Conservation (phyloP, 2,329 filamentous ascomycete genomes). For the Penicillium sp. region DNA sequence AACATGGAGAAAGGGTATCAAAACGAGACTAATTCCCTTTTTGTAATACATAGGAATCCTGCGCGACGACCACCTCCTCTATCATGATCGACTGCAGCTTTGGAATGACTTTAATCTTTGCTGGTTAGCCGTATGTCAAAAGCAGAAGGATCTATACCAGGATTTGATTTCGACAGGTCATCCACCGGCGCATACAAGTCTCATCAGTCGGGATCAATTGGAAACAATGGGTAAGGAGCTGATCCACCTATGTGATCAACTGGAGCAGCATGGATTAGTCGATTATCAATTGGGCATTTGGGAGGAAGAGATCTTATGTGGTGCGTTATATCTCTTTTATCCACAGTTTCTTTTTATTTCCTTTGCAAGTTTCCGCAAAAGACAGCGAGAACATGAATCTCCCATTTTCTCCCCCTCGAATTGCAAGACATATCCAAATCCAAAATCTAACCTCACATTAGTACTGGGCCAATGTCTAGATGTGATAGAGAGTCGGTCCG, state of each 20-base stretch:
- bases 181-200: constrained; percentile 60
- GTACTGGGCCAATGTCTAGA: constrained; percentile 60
- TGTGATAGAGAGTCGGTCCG: constrained; percentile 49
- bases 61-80: constrained; percentile 76
- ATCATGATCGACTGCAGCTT: constrained; percentile 76
- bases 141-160: constrained; percentile 75
- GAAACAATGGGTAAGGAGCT: constrained; percentile 82
- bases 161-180: constrained; percentile 63
- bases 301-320: constrained; percentile 86
- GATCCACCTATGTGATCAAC: constrained; percentile 77
- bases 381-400: too few relatives aligned
- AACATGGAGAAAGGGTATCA: not conserved
- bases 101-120: constrained; percentile 96
- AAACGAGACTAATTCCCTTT: constrained; percentile 26
- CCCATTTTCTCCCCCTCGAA: too few relatives aligned
- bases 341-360: not conserved
- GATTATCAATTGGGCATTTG: constrained; percentile 97
- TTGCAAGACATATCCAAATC: too few relatives aligned
- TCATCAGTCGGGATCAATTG: constrained; percentile 71
- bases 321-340: constrained; percentile 59
- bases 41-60: constrained; percentile 68
- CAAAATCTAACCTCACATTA: constrained; percentile 29
- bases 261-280: constrained; percentile 90
- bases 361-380: too few relatives aligned
- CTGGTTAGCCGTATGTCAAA: constrained; percentile 83